phyloP scores from a whole-genome alignment of 2,329 filamentous ascomycete species.

The Ploettnerulaceae sp. region DNA sequence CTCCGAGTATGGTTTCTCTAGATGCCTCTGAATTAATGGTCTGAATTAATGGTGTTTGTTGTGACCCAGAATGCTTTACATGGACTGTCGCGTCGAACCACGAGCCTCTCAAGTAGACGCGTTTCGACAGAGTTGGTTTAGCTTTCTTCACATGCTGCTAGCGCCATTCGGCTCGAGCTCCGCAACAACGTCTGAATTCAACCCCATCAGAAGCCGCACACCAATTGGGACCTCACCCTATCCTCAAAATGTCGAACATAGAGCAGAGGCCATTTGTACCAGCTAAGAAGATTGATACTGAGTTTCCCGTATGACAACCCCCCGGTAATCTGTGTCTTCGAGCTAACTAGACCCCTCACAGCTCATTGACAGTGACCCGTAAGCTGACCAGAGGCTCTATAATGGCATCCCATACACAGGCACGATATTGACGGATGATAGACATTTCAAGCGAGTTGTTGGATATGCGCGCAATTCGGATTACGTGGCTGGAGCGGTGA shows the following conservation, averaged over 20 bases:
- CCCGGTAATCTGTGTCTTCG: slow-evolving; percentile 7
- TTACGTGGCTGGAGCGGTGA: slow-evolving; percentile 65
- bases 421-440: slow-evolving; percentile 39
- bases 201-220: slow-evolving; percentile 3
- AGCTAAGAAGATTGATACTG: slow-evolving; percentile 73
- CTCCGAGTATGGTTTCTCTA: no score
- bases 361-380: slow-evolving; percentile 99
- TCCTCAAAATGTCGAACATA: slow-evolving; percentile 34
- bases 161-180: slow-evolving; percentile 14
- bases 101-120: neutral
- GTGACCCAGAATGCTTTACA: neutral
- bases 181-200: slow-evolving; percentile 17
- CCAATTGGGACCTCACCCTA: slow-evolving; percentile 30
- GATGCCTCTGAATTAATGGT: no score
- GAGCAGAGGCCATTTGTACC: slow-evolving; percentile 53
- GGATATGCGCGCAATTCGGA: slow-evolving; percentile 82
- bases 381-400: slow-evolving; percentile 40
- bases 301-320: slow-evolving; percentile 70
- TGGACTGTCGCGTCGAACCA: neutral
- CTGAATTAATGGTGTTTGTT: neutral
- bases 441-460: slow-evolving; percentile 87
- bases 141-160: slow-evolving; percentile 6
- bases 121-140: neutral
- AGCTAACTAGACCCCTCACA: slow-evolving; percentile 43
- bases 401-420: slow-evolving; percentile 5